phyloP scores from a whole-genome alignment of 2,329 filamentous ascomycete genomes.

The Penicillium sp. region DNA sequence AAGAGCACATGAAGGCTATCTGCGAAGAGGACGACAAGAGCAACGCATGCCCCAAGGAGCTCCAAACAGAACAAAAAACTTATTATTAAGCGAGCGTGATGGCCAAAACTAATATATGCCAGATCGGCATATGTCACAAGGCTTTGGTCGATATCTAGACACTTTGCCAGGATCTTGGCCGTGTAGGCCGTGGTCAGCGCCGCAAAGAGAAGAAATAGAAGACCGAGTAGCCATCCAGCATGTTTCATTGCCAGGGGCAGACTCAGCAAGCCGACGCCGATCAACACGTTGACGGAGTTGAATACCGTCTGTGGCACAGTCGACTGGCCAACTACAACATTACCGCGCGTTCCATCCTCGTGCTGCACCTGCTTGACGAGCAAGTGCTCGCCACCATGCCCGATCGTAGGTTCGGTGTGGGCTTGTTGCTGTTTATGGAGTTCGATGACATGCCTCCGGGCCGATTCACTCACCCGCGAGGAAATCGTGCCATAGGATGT shows the following conservation, averaged over 20 bases:
- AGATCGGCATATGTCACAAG: conserved; percentile 95
- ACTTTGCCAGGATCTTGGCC: conserved; percentile 81
- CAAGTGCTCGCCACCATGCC: conserved; percentile 72
- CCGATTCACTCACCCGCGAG: conserved; percentile 61
- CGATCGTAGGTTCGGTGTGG: conserved; percentile 51
- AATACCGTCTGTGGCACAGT: conserved; percentile 94
- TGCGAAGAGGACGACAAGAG: conserved; percentile 88
- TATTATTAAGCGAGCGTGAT: conserved; percentile 77
- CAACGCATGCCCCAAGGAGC: conserved; percentile 85
- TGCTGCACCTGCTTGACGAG: conserved; percentile 89
- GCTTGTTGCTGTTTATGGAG: conserved; percentile 58
- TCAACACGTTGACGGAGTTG: conserved; percentile 92
- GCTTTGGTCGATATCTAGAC: conserved; percentile 81
- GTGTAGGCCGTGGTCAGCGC: conserved; percentile 84
- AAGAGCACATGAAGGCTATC: conserved; percentile 84
- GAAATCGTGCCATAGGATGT: conserved; percentile 65
- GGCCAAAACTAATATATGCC: conserved; percentile 87
- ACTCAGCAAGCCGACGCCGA: conserved; percentile 87
- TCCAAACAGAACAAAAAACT: conserved; percentile 88
- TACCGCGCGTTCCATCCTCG: conserved; percentile 78
- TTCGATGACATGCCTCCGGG: conserved; percentile 60
- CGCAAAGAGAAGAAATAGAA: conserved; percentile 73
- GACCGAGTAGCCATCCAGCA: conserved; percentile 84
- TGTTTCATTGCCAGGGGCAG: conserved; percentile 87
- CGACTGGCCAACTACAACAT: conserved; percentile 89